Evolutionary conservation across 2,329 filamentous ascomycete species (phyloP).

Genomic region (Balansia obtecta): DNA sequence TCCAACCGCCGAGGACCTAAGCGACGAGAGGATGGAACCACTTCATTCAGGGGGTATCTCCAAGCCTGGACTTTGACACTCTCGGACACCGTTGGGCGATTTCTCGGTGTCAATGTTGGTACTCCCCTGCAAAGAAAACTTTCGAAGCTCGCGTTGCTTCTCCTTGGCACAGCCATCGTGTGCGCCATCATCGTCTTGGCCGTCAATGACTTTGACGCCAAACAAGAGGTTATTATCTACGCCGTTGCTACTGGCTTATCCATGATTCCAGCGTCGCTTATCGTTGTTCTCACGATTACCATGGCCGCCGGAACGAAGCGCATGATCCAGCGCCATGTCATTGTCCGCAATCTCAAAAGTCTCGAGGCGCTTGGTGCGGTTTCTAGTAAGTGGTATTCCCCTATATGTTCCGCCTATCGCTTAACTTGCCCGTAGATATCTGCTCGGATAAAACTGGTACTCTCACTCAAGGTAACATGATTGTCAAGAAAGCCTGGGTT

Average conservation of each 20-base stretch:
- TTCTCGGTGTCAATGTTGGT: slow-evolving; percentile 41
- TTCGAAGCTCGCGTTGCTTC: slow-evolving; percentile 54
- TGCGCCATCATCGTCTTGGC: slow-evolving; percentile 33
- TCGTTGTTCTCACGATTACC: slow-evolving; percentile 44
- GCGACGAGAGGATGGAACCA: slow-evolving; percentile 31
- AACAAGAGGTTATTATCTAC: slow-evolving; percentile 30
- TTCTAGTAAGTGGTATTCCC: slow-evolving; percentile 23
- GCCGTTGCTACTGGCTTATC: slow-evolving; percentile 33
- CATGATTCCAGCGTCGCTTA: slow-evolving; percentile 39
- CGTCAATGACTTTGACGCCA: slow-evolving; percentile 26
- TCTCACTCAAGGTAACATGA: slow-evolving; percentile 40
- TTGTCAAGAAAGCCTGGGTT: slow-evolving; percentile 39
- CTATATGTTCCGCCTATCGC: slow-evolving; percentile 5
- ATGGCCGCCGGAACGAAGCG: slow-evolving; percentile 42
- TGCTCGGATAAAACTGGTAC: slow-evolving; percentile 48
- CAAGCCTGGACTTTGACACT: slow-evolving; percentile 26
- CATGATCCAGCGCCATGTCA: slow-evolving; percentile 40
- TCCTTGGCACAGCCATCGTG: slow-evolving; percentile 47
- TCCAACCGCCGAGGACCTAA: slow-evolving; percentile 23
- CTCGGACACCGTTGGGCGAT: slow-evolving; percentile 25
- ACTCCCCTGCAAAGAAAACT: slow-evolving; percentile 59
- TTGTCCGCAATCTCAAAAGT: slow-evolving; percentile 37
- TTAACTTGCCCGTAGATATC: slow-evolving; percentile 26
- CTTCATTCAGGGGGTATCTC: slow-evolving; percentile 18
- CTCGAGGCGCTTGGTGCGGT: slow-evolving; percentile 43